These are phyloP conservation scores for Neurospora sp. DNA, from an alignment of 495 filamentous ascomycete genomes.

Conservation along the genomic window DNA sequence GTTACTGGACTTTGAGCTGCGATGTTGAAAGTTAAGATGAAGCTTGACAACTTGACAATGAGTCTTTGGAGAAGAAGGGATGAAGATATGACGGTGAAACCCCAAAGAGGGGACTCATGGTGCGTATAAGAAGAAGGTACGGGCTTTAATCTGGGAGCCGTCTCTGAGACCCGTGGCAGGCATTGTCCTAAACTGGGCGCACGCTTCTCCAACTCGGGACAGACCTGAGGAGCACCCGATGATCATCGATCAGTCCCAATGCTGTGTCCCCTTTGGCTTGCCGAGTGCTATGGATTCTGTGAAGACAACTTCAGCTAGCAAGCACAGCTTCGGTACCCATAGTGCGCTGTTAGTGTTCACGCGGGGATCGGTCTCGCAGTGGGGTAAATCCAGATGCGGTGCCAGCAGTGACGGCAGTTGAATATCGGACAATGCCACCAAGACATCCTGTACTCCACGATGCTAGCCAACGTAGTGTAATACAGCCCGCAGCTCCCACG, in stretches of 20 bases:
- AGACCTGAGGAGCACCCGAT: not conserved
- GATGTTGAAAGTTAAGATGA: not conserved
- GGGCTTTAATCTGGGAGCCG: not conserved
- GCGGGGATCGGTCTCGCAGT: not conserved
- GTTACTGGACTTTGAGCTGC: not conserved
- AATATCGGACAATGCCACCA: not conserved
- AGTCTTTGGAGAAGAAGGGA: not conserved
- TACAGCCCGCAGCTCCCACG: not conserved
- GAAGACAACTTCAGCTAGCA: not conserved
- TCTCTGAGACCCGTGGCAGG: not conserved
- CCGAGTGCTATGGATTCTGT: not conserved
- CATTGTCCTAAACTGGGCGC: not conserved
- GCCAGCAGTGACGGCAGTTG: not conserved
- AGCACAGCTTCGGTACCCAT: not conserved
- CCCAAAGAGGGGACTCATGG: not conserved
- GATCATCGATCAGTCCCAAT: not conserved
- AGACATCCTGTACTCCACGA: not conserved
- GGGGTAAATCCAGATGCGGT: not conserved
- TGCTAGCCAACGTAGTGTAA: not conserved
- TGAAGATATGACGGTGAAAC: not conserved
- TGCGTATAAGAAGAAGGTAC: not conserved
- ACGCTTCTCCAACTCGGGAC: not conserved
- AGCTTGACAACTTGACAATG: not conserved
- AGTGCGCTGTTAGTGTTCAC: not conserved
- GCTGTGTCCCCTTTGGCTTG: not conserved